phyloP scores from a whole-genome alignment of 805 yeast genomes.

The Grigorovia transvaalensis region DNA sequence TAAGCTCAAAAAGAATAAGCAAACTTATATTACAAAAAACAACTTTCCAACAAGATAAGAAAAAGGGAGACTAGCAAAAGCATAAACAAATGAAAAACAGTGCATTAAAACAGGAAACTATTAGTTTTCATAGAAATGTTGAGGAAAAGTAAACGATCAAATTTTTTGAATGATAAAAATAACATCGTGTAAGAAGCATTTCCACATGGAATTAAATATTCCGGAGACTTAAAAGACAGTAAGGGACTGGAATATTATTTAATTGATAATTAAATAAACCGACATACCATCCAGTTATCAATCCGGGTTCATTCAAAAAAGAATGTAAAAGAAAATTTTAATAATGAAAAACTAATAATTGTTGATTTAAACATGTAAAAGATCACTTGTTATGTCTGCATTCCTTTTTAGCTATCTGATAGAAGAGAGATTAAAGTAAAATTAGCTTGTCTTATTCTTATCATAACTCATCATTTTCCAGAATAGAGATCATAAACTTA shows the following conservation, averaged over 20 bases:
- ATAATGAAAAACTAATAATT: not conserved
- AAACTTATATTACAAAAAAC: not conserved
- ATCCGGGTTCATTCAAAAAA: slow-evolving; percentile 45
- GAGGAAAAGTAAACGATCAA: slow-evolving; percentile 60
- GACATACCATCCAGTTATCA: slow-evolving; percentile 98
- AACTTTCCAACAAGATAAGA: not conserved
- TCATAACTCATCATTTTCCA: not conserved
- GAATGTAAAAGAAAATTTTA: not conserved
- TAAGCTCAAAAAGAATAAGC: not conserved
- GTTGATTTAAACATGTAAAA: too few relatives aligned
- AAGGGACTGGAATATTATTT: slow-evolving; percentile 51
- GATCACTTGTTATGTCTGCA: too few relatives aligned
- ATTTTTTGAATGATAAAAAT: slow-evolving; percentile 14
- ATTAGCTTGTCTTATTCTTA: not conserved
- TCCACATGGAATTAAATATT: slow-evolving; percentile 44
- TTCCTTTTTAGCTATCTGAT: too few relatives aligned
- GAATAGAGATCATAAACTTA: not conserved
- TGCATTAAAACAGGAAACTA: not conserved
- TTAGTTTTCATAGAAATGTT: slow-evolving; percentile 29
- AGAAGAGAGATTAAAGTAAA: not conserved
- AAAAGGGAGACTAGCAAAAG: not conserved
- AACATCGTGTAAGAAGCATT: slow-evolving; percentile 59
- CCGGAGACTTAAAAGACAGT: slow-evolving; percentile 98
- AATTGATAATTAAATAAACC: slow-evolving; percentile 25
- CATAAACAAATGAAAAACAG: not conserved